These are phyloP conservation scores for Coccinonectria pachysandricola DNA, from an alignment of 2,329 filamentous ascomycete species.

Conservation along the genomic window DNA sequence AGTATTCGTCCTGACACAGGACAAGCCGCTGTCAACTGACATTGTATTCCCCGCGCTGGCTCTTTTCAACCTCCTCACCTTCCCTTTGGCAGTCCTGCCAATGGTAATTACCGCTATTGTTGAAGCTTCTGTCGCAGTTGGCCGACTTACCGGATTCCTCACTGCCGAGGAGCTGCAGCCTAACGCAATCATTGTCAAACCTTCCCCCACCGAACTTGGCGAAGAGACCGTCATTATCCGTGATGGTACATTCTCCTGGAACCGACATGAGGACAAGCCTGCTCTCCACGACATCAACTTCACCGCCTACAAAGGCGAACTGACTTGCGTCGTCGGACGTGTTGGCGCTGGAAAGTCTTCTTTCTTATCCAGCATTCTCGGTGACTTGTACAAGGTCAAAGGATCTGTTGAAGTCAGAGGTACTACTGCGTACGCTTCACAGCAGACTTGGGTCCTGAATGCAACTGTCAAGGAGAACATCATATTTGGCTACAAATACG, in stretches of 20 bases:
- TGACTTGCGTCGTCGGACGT: slow-evolving; percentile 84
- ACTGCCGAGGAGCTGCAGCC: slow-evolving; percentile 80
- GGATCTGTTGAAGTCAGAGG: slow-evolving; percentile 78
- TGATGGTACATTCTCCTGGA: slow-evolving; percentile 89
- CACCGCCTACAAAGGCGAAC: slow-evolving; percentile 80
- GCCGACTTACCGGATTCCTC: slow-evolving; percentile 75
- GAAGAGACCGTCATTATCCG: slow-evolving; percentile 79
- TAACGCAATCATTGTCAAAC: slow-evolving; percentile 64
- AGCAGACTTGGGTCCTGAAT: slow-evolving; percentile 95
- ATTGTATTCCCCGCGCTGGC: slow-evolving; percentile 91
- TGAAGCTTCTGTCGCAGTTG: slow-evolving; percentile 87
- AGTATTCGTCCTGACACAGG: slow-evolving; percentile 78
- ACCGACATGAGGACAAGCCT: slow-evolving; percentile 63
- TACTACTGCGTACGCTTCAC: slow-evolving; percentile 79
- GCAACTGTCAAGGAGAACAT: slow-evolving; percentile 96
- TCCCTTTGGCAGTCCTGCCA: slow-evolving; percentile 84
- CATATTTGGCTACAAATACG: slow-evolving; percentile 88
- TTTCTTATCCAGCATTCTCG: slow-evolving; percentile 75
- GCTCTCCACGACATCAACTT: slow-evolving; percentile 79
- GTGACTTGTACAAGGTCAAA: slow-evolving; percentile 82
- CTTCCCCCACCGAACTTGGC: slow-evolving; percentile 62
- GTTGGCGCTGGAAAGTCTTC: slow-evolving; percentile 96
- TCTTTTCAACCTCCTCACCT: slow-evolving; percentile 91
- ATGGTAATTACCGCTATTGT: slow-evolving; percentile 98
- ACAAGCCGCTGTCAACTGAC: slow-evolving; percentile 76